Base-by-base conservation (phyloP, 345 rosid genomes). In the Populus deltoides region DNA sequence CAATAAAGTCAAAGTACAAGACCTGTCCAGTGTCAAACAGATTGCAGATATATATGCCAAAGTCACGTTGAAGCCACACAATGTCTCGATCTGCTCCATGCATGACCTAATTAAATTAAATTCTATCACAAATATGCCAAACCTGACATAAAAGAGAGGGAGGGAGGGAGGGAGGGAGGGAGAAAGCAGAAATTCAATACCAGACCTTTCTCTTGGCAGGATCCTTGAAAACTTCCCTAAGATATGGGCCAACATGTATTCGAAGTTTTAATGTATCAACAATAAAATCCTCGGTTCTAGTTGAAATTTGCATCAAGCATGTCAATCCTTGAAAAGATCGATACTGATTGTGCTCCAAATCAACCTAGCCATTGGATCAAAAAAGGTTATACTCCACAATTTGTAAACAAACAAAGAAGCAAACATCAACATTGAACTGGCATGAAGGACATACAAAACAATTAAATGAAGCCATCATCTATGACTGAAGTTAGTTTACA, bases 1-100 rank as follows among this genome's bases (percentile, higher is more conserved):
- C 7, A 43, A 8, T 65, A 47, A n/a, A 22, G 12, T 66, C 17
- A 3, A 61, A 66, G 67, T 15, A 86, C 53, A 72, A 75, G 77
- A 96, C 98, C 99, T 96, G 98, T 86, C 98, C 97, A 55, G 99
- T 90, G 81, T 96, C 99, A 86, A 96, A 96, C 84, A 96, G 85
- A 83, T 96, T 96, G 91, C 99, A 92, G 31, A 93, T 74, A 80
- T 96, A 93, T 86, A 96, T 93, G 88, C 98, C 97, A 75, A 96
- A 96, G 86, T 93, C 99, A 77, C 94, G 88, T 80, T 96, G 99
- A 86, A 96, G 98, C 97, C 99, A 96, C 29, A 90, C 51, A 67
- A 96, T 85, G 88, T 96, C 99, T 29, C 89, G 90, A 87, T 96
- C 97, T 79, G 99, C 94, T 85, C 99, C 99, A 89, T 96, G 99